These are phyloP conservation scores for Leccinum boreale DNA, from an alignment of 768 basidiomycete species.

Conservation along the genomic window DNA sequence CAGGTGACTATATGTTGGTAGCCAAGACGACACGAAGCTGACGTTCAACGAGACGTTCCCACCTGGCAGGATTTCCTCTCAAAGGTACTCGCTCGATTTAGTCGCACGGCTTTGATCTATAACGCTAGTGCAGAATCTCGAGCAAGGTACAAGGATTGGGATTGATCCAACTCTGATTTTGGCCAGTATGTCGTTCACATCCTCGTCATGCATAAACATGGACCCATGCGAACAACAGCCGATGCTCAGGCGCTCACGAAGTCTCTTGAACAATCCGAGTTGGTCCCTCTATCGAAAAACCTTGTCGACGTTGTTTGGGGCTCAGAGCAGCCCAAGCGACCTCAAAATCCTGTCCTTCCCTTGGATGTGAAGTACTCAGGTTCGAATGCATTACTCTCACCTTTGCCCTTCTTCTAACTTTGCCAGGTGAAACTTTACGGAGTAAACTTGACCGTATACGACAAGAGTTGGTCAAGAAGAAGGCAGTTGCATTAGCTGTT, in stretches of 20 bases:
- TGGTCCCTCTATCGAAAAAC: constrained; percentile 68
- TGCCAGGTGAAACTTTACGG: constrained; percentile 52
- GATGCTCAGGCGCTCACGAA: constrained; percentile 65
- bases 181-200: constrained; percentile 42
- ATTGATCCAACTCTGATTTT: constrained; percentile 78
- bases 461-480: constrained; percentile 58
- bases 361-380: constrained; percentile 77
- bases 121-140: constrained; percentile 49
- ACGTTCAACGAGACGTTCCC: constrained; percentile 61
- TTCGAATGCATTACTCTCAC: constrained; percentile 14
- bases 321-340: constrained; percentile 60
- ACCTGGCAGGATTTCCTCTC: constrained; percentile 86
- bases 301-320: constrained; percentile 80
- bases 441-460: constrained; percentile 70
- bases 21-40: constrained; percentile 7
- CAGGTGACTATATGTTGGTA: constrained; percentile 43
- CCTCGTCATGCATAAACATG: constrained; percentile 11
- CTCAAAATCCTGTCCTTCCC: constrained; percentile 61
- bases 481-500: constrained; percentile 63
- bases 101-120: neutral
- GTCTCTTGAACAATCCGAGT: constrained; percentile 54
- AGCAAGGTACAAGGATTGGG: constrained; percentile 63
- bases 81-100: constrained; percentile 44
- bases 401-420: neutral
- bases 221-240: constrained; percentile 33